Conservation (phyloP, 768 basidiomycete genomes). For the Paxillus rubicundulus region DNA sequence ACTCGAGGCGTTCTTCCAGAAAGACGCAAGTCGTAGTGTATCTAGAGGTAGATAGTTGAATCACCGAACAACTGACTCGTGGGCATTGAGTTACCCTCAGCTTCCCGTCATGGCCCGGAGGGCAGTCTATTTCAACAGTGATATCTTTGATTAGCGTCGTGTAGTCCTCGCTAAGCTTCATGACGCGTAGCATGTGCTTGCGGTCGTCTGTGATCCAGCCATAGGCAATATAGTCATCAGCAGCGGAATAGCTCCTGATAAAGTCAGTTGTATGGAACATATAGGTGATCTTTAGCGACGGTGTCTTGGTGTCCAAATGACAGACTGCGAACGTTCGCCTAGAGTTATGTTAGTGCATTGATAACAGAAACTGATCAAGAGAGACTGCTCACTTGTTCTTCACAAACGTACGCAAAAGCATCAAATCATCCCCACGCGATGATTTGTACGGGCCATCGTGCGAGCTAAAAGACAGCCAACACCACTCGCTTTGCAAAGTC, state of each 20-base stretch:
- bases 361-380: neutral
- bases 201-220: constrained; percentile 6
- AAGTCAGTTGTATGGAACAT: constrained; percentile 21
- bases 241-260: constrained; percentile 23
- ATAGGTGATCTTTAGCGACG: constrained; percentile 25
- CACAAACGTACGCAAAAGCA: constrained; percentile 26
- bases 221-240: constrained; percentile 8
- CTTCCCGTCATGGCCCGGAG: constrained; percentile 24
- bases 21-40: constrained; percentile 29
- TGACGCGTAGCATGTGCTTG: constrained; percentile 9
- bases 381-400: constrained; percentile 25
- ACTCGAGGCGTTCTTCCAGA: constrained; percentile 25
- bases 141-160: constrained; percentile 19
- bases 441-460: constrained; percentile 30
- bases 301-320: constrained; percentile 24
- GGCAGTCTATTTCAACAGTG: constrained; percentile 27
- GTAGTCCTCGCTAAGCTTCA: constrained; percentile 18
- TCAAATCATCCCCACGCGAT: constrained; percentile 28
- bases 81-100: constrained; percentile 17
- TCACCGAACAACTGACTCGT: neutral
- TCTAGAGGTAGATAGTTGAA: constrained; percentile 9
- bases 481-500: constrained; percentile 30
- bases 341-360: neutral
- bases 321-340: constrained; percentile 28
- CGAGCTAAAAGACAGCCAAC: constrained; percentile 20